Base-by-base conservation (phyloP, 495 filamentous ascomycete species). In the Podospora didyma region DNA sequence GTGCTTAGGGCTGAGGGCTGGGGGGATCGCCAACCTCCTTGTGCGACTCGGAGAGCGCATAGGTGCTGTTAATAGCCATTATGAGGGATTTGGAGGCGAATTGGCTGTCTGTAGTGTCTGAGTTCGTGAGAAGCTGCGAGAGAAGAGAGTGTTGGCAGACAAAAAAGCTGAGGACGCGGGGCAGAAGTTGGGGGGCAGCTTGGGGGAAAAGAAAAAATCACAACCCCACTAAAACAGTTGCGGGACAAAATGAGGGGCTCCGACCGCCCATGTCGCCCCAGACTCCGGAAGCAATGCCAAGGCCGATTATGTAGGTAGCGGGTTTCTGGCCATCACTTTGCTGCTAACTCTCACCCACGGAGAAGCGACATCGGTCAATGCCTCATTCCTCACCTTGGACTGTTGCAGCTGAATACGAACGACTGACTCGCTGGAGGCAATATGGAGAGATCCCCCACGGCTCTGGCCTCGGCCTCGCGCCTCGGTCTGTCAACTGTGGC, bases 41-140 rank as follows among this genome's bases (percentile, higher is more conserved):
- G 82, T 97, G 93, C 74, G 87, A 78, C 74, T 91, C 77, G 48
- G 92, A 85, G 62, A 97, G 88, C 71, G 94, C 88, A 75, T 97
- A 97, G 69, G 60, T 62, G 56, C 46, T 61, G 65, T 58, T 61
- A 58, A 63, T 52, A 57, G 73, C 73, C 72, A 75, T 75, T 60
- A 54, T 73, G 60, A 41, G 45, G 53, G 22, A 49, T 20, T 23
- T 44, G 50, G 24, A 23, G 24, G 9, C 37, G 47, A 41, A 34
- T 62, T 50, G 57, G 55, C 24, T 46, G 48, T 54, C 21, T 50
- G 37, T 19, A 42, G 35, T 26, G 42, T 26, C 35, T 17, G 16
- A 24, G 24, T 49, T 17, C 41, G n/a, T 35, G 37, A 42, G 44
- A 34, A 21, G 26, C 21, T 24, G 20, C 14, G 5, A 46, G 52